Conservation (phyloP, 1,139 yeast genomes). For the Wickerhamomyces sp. region DNA sequence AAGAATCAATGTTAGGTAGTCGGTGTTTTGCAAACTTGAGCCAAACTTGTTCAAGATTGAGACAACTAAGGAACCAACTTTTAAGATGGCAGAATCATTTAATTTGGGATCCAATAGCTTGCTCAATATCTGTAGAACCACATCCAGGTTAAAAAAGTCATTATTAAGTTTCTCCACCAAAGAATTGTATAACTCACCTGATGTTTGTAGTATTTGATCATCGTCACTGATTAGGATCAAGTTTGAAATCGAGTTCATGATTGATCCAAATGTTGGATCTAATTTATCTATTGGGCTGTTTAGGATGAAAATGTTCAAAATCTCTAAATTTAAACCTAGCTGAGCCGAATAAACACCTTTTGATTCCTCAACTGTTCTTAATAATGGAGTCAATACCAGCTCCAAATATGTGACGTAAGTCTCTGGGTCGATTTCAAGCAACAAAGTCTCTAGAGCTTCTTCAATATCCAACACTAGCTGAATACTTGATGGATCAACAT, state of each 20-base stretch:
- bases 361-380: slow-evolving; percentile 10
- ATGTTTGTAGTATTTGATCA: slow-evolving; percentile 72
- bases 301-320: slow-evolving; percentile 51
- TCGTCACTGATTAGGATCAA: slow-evolving; percentile 58
- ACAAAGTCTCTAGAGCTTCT: slow-evolving; percentile 58
- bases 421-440: slow-evolving; percentile 40
- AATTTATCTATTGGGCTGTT: slow-evolving; percentile 30
- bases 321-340: slow-evolving; percentile 61
- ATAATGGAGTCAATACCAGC: slow-evolving; percentile 25
- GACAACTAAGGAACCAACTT: slow-evolving; percentile 64
- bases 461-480: slow-evolving; percentile 55
- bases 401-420: slow-evolving; percentile 39
- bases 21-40: slow-evolving; percentile 36
- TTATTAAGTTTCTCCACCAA: slow-evolving; percentile 50
- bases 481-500: slow-evolving; percentile 71
- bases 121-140: slow-evolving; percentile 57
- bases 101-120: slow-evolving; percentile 67
- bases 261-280: slow-evolving; percentile 40
- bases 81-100: slow-evolving; percentile 75
- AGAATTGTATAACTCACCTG: slow-evolving; percentile 69
- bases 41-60: slow-evolving; percentile 60
- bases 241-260: slow-evolving; percentile 49
- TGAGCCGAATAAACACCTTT: slow-evolving; percentile 30
- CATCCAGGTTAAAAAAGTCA: slow-evolving; percentile 41
- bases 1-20: slow-evolving; percentile 48